phyloP scores from a whole-genome alignment of 2,329 filamentous ascomycete genomes.

The Ramularia collo-cygni region DNA sequence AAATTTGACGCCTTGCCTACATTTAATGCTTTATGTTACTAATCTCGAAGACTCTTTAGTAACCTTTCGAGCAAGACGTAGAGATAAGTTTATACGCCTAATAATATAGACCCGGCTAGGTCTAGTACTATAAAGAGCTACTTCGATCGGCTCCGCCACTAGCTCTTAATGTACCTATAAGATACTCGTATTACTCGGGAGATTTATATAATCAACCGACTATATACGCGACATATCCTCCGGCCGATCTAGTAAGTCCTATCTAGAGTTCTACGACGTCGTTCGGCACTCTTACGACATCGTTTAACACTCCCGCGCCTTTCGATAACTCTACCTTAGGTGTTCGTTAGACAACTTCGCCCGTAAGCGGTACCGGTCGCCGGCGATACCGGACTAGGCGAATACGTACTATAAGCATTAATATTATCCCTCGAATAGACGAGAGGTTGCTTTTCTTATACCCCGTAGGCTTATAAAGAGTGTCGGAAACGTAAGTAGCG shows the following conservation, averaged over 20 bases:
- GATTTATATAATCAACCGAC: not conserved
- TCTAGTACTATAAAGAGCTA: not conserved
- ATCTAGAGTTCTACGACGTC: not conserved
- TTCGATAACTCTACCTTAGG: not conserved
- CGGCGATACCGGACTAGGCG: not conserved
- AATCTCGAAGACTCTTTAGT: no score
- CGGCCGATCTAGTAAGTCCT: not conserved
- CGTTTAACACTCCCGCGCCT: not conserved
- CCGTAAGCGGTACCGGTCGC: not conserved
- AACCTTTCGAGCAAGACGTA: not conserved
- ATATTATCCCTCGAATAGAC: not conserved
- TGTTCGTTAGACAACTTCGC: not conserved
- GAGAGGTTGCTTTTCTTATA: not conserved
- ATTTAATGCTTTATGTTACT: no score
- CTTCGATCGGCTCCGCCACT: no score
- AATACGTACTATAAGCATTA: not conserved
- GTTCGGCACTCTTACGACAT: not conserved
- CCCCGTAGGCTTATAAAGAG: conserved; percentile 83
- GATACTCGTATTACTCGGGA: not conserved
- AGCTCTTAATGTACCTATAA: not conserved
- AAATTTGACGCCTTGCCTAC: no score
- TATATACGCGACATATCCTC: not conserved
- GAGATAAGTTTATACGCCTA: not conserved
- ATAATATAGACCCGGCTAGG: not conserved
- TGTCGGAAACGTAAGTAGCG: conserved; percentile 95